Base-by-base conservation (phyloP, 2,329 filamentous ascomycete genomes). In the Sordariomycetes sp. region DNA sequence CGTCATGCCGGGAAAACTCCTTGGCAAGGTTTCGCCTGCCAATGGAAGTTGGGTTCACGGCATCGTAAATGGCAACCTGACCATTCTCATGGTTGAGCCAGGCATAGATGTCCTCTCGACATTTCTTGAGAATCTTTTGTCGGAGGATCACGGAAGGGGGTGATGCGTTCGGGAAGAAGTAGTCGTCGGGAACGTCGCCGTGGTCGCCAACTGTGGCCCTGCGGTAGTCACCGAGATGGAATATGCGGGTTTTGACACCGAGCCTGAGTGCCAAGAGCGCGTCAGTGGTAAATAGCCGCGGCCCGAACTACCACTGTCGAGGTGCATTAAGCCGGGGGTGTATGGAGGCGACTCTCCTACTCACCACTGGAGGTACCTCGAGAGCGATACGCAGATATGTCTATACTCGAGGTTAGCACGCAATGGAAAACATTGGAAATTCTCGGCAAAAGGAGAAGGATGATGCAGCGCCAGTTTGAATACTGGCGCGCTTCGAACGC, bases 31-130 rank as follows among this genome's bases (percentile, higher is more conserved):
- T 87, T 58, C 86, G 82, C 53, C 94, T 84, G 17, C 90, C 91
- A 59, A 81, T 84, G 22, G 89, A 85, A 22, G 94, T 85, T 4
- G 92, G 91, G 65, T 99, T 99, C 20, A 99, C 95, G 32, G 95
- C 94, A 71, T 99, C 94, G 68, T 97, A 99, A 60, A 99, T 97
- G 58, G 94, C 94, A 57, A 99, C 92, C 68, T 99, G 94, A 13
- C 94, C 94, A 64, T 97, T 97, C 66, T 97, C 94, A 63, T 96
- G 88, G 65, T 97, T 95, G 52, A 99, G 75, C 77, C 96, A 99
- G 57, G 87, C 86, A 67, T 96, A 96, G 58, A 99, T 96, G 66
- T 99, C 94, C 68, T 97, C 91, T 59, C 94, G 85, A 64, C 94
- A 99, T 69, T 95, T 95, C 73, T 96, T 96, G 22, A 99, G 77